Conservation (phyloP, 768 basidiomycete genomes). For the Lentinula guzmanii region DNA sequence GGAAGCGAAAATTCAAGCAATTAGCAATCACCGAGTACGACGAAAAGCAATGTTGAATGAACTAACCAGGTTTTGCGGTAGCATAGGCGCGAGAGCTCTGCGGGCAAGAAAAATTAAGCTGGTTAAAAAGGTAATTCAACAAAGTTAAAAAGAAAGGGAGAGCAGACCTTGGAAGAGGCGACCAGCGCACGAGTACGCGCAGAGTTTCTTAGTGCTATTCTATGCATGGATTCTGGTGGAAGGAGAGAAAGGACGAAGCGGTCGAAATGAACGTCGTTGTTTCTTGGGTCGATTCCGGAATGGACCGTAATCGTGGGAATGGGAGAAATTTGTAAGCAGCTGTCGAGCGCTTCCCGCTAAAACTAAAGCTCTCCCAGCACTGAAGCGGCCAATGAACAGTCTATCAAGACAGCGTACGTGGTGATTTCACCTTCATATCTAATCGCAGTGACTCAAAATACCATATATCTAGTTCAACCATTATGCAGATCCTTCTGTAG, state of each 20-base stretch:
- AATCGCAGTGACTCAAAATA: neutral
- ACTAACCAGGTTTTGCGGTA: slow-evolving; percentile 90
- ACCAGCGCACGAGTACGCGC: slow-evolving; percentile 72
- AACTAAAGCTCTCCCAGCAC: neutral
- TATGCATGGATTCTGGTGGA: slow-evolving; percentile 60
- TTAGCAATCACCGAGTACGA: slow-evolving; percentile 4
- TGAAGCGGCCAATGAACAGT: slow-evolving; percentile 2
- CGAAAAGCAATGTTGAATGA: slow-evolving; percentile 12
- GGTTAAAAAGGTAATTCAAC: slow-evolving; percentile 9
- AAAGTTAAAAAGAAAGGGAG: slow-evolving; percentile 18
- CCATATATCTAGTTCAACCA: neutral
- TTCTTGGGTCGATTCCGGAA: slow-evolving; percentile 25
- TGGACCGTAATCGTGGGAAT: neutral
- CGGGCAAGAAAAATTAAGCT: slow-evolving; percentile 30
- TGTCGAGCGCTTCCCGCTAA: neutral
- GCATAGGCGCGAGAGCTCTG: slow-evolving; percentile 80
- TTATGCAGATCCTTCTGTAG: slow-evolving; percentile 12
- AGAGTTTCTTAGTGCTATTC: slow-evolving; percentile 82
- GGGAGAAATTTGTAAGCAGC: neutral
- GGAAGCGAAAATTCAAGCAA: slow-evolving; percentile 13
- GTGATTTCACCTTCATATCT: neutral
- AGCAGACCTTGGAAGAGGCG: slow-evolving; percentile 54
- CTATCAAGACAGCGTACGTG: slow-evolving; percentile 6
- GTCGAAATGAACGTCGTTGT: slow-evolving; percentile 23
- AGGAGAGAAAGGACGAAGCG: slow-evolving; percentile 32